Percentiles rank a stretch among this genome's conserved stretches.
Evolutionary conservation across 2,329 filamentous ascomycete genomes (phyloP).

Genomic region (Fusarium neocosmosporiellum): DNA sequence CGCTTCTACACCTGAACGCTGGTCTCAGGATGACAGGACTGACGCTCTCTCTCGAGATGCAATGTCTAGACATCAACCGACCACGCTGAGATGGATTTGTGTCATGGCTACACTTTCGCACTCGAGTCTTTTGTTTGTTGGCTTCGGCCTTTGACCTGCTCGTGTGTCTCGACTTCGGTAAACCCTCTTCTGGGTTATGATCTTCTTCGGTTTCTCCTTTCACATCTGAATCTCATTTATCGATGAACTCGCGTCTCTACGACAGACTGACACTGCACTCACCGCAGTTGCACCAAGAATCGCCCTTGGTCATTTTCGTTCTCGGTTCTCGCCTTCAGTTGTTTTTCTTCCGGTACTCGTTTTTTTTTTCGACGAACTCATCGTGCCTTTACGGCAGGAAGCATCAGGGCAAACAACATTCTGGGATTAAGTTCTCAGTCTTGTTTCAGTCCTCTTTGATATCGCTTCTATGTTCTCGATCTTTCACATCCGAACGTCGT

Average conservation of each 20-base stretch:
- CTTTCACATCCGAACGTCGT: background rate
- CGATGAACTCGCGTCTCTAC: background rate
- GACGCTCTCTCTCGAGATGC: background rate
- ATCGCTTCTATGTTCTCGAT: background rate
- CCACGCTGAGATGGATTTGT: background rate
- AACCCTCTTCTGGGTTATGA: background rate
- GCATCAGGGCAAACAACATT: background rate
- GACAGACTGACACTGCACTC: background rate
- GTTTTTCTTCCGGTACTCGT: background rate
- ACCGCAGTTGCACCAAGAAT: background rate
- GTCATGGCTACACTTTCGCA: background rate
- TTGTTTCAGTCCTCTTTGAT: background rate
- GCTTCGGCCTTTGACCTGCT: background rate
- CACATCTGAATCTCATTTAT: background rate
- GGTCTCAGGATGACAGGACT: background rate
- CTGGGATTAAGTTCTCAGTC: background rate
- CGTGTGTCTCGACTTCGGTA: background rate
- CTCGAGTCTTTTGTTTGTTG: background rate
- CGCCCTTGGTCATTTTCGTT: background rate
- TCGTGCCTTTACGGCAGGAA: background rate
- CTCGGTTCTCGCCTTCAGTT: background rate
- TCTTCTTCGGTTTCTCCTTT: background rate
- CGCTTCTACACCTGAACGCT: background rate
- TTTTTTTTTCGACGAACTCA: background rate
- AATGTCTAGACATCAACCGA: background rate